Evolutionary conservation across 495 filamentous ascomycete species (phyloP).

Genomic region (Daldinia caldariorum): DNA sequence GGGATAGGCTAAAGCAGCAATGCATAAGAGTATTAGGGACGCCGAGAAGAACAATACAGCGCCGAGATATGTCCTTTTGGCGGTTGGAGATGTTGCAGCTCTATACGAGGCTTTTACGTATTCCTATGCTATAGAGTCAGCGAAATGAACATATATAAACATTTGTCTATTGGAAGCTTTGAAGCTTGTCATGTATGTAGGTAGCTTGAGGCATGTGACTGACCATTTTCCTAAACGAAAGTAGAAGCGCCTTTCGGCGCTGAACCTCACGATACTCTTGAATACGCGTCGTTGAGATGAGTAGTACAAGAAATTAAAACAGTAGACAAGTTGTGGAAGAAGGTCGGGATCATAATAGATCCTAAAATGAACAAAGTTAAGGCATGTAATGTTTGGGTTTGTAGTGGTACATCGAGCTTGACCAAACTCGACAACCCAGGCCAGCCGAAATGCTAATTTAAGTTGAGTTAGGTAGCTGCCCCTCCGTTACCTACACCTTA

Average conservation of each 20-base stretch:
- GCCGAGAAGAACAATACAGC: slow-evolving; percentile 70
- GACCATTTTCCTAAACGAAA: slow-evolving; percentile 28
- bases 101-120: slow-evolving; percentile 55
- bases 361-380: slow-evolving; percentile 11
- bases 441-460: slow-evolving; percentile 21
- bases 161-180: not conserved
- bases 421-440: too few relatives aligned
- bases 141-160: not conserved
- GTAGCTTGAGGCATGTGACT: slow-evolving; percentile 12
- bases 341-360: slow-evolving; percentile 11
- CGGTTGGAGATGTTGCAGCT: slow-evolving; percentile 70
- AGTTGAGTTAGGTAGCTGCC: slow-evolving; percentile 9
- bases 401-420: slow-evolving; percentile 8
- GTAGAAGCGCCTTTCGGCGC: slow-evolving; percentile 32
- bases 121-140: slow-evolving; percentile 25
- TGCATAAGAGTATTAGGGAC: slow-evolving; percentile 65
- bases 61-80: slow-evolving; percentile 76
- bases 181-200: not conserved
- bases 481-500: not conserved
- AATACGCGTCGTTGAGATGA: not conserved
- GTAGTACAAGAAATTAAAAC: slow-evolving; percentile 3
- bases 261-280: slow-evolving; percentile 6
- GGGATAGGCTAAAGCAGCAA: slow-evolving; percentile 74
- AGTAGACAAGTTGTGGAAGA: slow-evolving; percentile 4
- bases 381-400: slow-evolving; percentile 38